Evolutionary conservation across 495 filamentous ascomycete genomes (phyloP), one percentile per base, ranked within the genome.

Genomic region (Aspergillus sclerotioniger): DNA sequence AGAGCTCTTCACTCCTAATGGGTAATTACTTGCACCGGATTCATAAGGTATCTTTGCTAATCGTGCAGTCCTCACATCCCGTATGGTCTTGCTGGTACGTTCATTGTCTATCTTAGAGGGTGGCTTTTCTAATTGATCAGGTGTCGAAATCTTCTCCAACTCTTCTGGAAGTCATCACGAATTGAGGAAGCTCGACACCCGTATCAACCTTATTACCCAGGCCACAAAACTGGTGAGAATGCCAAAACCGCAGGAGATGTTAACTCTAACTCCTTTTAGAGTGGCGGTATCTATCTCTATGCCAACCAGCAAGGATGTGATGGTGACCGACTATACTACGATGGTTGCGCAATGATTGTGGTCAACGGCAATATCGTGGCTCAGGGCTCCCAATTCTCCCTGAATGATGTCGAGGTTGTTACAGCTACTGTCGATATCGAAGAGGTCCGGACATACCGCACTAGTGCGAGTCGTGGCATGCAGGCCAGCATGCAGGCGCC

Each of bases 321-420:
- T 59, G 88, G 87, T 6, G 87, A 88, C 64, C 65, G 81, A 45
- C 70, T 82, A 43, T 87, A 83, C 71, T 87, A 77, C 57, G 88
- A 92, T 57, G 90, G 89, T n/a, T 91, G 81, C 57, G 82, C 86
- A 17, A 85, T 92, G 82, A 89, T 94, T 57, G 77, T 91, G 5
- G 75, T 87, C 46, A 92, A 92, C 55, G 90, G 88, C 31, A 74
- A 85, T 5, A 76, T 89, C 45, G 79, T 92, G 6, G 90, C 83
- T 3, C 88, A 89, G 71, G 84, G 82, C 25, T 82, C 82, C 3
- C 89, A 91, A 65, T 95, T 92, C 71, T 84, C 79, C 7, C 70
- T 96, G 15, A 81, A 84, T 25, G 91, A 94, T 57, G 88, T 94
- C n/a, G 91, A 95, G 64, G 89, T 96, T 12, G 72, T 90, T 33